Conservation (phyloP, 495 filamentous ascomycete species). For the Barbatosphaeria neglecta region DNA sequence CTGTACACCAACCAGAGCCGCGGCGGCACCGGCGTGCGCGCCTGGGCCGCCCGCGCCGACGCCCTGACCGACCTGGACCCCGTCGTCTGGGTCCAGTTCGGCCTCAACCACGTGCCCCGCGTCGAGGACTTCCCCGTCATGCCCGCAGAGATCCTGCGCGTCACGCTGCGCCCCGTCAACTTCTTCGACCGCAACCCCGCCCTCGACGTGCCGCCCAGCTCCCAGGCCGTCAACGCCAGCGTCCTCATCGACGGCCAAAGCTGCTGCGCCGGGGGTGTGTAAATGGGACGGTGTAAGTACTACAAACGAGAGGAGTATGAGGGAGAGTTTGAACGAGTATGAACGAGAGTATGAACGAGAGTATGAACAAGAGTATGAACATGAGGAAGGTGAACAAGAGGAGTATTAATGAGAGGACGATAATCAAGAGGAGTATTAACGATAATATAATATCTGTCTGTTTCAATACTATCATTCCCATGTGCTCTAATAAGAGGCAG, state of each 20-base stretch:
- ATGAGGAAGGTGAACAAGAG: too few species aligned
- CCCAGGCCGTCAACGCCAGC: conserved; percentile 4
- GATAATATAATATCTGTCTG: too few species aligned
- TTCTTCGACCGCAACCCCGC: conserved; percentile 12
- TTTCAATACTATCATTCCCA: too few species aligned
- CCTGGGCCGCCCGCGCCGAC: conserved; percentile 12
- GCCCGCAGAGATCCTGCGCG: conserved; percentile 9
- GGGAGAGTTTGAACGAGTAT: too few species aligned
- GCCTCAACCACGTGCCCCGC: conserved; percentile 47
- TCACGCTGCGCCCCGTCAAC: conserved; percentile 8
- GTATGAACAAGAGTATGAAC: too few species aligned
- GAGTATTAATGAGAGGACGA: too few species aligned
- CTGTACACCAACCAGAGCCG: conserved; percentile 71
- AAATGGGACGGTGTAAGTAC: too few species aligned
- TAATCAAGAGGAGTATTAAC: too few species aligned
- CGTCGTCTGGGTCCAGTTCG: conserved; percentile 51
- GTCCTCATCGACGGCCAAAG: conserved; percentile 1
- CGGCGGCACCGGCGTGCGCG: conserved; percentile 12
- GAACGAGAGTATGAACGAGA: too few species aligned
- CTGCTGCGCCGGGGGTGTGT: not conserved
- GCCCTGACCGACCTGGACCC: conserved; percentile 17
- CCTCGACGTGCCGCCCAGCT: conserved; percentile 6
- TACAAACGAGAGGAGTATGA: too few species aligned
- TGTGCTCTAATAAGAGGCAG: too few species aligned
- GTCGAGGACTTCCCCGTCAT: conserved; percentile 55